phyloP scores from a whole-genome alignment of 768 basidiomycete genomes.

The Rhodotorula paludigena region DNA sequence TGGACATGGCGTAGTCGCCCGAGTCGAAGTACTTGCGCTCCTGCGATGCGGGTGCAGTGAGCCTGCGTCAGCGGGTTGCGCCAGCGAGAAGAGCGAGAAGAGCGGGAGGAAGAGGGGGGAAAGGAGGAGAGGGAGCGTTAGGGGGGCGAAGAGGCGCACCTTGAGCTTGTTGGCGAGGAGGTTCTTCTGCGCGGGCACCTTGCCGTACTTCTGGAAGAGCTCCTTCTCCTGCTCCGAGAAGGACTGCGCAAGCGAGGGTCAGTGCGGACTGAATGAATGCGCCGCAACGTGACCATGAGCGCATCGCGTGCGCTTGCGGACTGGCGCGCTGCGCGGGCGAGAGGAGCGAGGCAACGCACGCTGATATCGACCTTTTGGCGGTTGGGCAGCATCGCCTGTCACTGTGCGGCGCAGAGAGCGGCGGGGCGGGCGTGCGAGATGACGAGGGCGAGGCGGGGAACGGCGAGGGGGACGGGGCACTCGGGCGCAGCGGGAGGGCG shows the following conservation, averaged over 20 bases:
- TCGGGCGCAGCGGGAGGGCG: no score
- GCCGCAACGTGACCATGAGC: not conserved
- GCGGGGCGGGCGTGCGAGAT: not conserved
- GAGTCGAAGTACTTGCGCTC: constrained; percentile 99
- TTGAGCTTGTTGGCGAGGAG: constrained; percentile 91
- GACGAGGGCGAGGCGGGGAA: not conserved
- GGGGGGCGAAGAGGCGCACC: constrained; percentile 52
- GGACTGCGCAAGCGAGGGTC: constrained; percentile 53
- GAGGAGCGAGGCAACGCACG: constrained; percentile 54
- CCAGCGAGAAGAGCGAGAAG: constrained; percentile 8
- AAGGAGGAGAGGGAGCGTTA: not conserved
- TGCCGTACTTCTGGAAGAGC: constrained; percentile 90
- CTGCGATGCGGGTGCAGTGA: constrained; percentile 53
- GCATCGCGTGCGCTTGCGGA: not conserved
- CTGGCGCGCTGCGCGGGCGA: not conserved
- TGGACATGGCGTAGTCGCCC: constrained; percentile 94
- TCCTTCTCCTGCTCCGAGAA: constrained; percentile 85
- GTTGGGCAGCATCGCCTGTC: constrained; percentile 61
- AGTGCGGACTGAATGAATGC: not conserved
- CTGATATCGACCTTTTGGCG: constrained; percentile 92
- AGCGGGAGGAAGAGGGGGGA: constrained; percentile 2
- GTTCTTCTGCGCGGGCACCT: constrained; percentile 89
- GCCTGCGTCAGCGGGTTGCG: not conserved
- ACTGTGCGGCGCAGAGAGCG: not conserved
- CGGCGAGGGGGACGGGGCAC: no score